A percentile compares a stretch with the other conserved stretches of the same genome.
These are phyloP conservation scores for Penicillium janthinellum DNA, from an alignment of 2,329 filamentous ascomycete genomes.

Conservation along the genomic window DNA sequence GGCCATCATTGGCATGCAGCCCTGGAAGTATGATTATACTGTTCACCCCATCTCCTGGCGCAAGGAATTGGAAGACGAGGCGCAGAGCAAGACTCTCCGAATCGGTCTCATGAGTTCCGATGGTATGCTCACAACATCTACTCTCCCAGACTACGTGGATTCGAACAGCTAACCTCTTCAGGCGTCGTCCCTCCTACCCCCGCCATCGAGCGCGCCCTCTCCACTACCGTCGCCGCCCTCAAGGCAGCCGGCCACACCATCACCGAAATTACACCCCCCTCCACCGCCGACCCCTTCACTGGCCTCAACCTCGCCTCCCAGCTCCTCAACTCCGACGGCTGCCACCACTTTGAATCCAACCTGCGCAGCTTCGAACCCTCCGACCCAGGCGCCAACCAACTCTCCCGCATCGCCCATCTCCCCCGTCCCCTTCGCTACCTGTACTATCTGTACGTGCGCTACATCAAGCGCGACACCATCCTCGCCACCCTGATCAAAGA, in stretches of 20 bases:
- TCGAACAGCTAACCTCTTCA: slow-evolving; percentile 13
- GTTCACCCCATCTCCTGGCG: slow-evolving; percentile 86
- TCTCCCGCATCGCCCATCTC: slow-evolving; percentile 72
- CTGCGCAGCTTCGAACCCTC: slow-evolving; percentile 77
- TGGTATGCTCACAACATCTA: slow-evolving; percentile 41
- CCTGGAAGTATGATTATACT: slow-evolving; percentile 85
- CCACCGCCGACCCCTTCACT: slow-evolving; percentile 74
- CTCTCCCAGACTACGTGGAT: neutral
- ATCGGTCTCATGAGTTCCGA: slow-evolving; percentile 79
- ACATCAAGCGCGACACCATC: slow-evolving; percentile 71
- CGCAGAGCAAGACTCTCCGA: slow-evolving; percentile 63
- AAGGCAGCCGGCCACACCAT: slow-evolving; percentile 74
- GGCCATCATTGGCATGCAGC: slow-evolving; percentile 74
- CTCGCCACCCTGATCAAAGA: slow-evolving; percentile 77
- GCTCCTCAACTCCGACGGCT: slow-evolving; percentile 82
- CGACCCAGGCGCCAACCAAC: slow-evolving; percentile 74
- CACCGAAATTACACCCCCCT: slow-evolving; percentile 64
- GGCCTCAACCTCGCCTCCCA: slow-evolving; percentile 75
- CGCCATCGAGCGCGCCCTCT: slow-evolving; percentile 75
- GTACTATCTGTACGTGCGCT: slow-evolving; percentile 89
- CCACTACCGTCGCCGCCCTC: slow-evolving; percentile 70
- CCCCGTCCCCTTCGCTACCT: slow-evolving; percentile 75
- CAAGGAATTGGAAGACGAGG: slow-evolving; percentile 60
- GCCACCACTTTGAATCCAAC: slow-evolving; percentile 74
- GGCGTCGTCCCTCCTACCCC: slow-evolving; percentile 83